These are phyloP conservation scores for Rhizoctonia solani DNA, from an alignment of 1,284 basidiomycete species.

Conservation along the genomic window DNA sequence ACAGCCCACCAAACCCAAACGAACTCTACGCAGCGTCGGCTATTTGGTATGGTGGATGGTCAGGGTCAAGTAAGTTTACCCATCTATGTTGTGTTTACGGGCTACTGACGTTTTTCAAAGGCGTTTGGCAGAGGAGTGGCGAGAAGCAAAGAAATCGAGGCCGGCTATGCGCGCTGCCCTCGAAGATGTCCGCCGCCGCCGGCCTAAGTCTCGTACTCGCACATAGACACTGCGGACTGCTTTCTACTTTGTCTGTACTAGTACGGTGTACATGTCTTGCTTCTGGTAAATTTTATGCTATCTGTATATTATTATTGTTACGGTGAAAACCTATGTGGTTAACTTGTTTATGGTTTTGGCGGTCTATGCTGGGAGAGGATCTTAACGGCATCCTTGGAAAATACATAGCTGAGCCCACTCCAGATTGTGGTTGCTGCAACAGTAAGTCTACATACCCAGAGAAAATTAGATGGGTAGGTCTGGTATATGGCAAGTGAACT, in stretches of 20 bases:
- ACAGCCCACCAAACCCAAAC: constrained; percentile 47
- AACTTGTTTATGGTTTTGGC: constrained; percentile 11
- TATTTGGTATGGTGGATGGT: constrained; percentile 67
- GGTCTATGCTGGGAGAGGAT: constrained; percentile 45
- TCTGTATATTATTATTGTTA: constrained; percentile 28
- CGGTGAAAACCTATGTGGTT: constrained; percentile 18
- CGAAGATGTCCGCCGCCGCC: constrained; percentile 65
- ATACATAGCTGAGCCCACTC: constrained; percentile 90
- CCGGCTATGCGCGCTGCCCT: constrained; percentile 65
- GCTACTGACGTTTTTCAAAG: constrained; percentile 46
- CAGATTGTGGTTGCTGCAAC: constrained; percentile 89
- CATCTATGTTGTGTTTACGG: neutral
- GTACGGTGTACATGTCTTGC: constrained; percentile 22
- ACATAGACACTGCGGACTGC: constrained; percentile 9
- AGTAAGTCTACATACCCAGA: constrained; percentile 69
- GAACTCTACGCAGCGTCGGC: constrained; percentile 63
- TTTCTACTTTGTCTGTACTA: constrained; percentile 6
- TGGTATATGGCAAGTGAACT: constrained; percentile 40
- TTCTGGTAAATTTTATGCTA: constrained; percentile 28
- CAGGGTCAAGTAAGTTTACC: constrained; percentile 62
- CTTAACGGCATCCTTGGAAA: constrained; percentile 70
- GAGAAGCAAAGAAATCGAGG: constrained; percentile 61
- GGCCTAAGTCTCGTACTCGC: constrained; percentile 43
- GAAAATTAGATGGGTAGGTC: neutral
- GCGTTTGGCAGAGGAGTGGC: constrained; percentile 63